Evolutionary conservation across 257 asterid genomes (phyloP).

Genomic region (Plantago ovata): DNA sequence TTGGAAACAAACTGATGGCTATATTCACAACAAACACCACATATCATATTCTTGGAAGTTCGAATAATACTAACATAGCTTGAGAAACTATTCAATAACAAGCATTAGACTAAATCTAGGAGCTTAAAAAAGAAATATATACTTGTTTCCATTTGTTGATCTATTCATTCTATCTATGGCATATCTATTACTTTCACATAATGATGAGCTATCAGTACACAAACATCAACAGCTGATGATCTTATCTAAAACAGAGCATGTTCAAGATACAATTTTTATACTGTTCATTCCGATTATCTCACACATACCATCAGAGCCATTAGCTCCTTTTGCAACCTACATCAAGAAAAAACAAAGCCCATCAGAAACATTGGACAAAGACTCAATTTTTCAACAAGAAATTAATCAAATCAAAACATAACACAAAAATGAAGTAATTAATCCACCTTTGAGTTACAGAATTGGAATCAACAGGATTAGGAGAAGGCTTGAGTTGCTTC

Average conservation of each 20-base stretch:
- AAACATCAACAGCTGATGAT: neutral
- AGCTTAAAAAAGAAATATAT: neutral
- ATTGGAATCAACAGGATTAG: constrained; percentile 46
- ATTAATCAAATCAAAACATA: neutral
- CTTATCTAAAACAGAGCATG: neutral
- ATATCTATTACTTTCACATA: too few relatives aligned
- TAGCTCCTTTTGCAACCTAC: constrained; percentile 76
- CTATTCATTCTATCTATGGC: neutral
- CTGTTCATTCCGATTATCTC: constrained; percentile 12
- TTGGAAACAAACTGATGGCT: too few relatives aligned
- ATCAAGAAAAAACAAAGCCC: constrained; percentile 11
- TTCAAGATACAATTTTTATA: neutral
- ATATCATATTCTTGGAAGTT: too few relatives aligned
- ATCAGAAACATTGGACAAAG: constrained; percentile 11
- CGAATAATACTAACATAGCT: too few relatives aligned
- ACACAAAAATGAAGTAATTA: too few relatives aligned
- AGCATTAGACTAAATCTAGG: too few relatives aligned
- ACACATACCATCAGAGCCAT: constrained; percentile 67
- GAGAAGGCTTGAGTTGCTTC: constrained; percentile 47
- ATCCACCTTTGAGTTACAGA: constrained; percentile 61
- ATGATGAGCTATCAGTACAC: too few relatives aligned
- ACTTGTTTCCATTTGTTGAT: neutral
- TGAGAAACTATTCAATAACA: too few relatives aligned
- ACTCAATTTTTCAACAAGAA: neutral
- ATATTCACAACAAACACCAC: too few relatives aligned